phyloP scores from a whole-genome alignment of 192 early-diverging fungal genomes.

The Fimicolochytrium jonesii region DNA sequence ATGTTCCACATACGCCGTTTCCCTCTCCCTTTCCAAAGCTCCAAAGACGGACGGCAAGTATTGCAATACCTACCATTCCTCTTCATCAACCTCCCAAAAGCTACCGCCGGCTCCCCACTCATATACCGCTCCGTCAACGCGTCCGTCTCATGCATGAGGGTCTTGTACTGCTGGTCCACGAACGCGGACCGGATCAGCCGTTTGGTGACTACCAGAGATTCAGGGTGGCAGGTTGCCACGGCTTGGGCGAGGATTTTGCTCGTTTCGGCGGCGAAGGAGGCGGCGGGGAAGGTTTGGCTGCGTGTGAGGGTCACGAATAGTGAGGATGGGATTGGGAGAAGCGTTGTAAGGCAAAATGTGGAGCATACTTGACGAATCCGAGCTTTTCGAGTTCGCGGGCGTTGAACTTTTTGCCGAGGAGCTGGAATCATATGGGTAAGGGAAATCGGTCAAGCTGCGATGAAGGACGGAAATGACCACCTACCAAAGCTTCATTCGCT shows the following conservation, averaged over 20 bases:
- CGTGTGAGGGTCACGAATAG: background rate
- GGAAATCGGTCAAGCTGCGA: background rate
- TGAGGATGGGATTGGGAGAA: background rate
- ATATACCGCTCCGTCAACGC: conserved; percentile 23
- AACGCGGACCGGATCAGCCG: conserved; percentile 9
- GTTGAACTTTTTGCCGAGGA: conserved; percentile 17
- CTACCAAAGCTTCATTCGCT: conserved; percentile 13
- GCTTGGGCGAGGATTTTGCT: conserved; percentile 6
- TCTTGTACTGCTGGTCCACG: conserved; percentile 8
- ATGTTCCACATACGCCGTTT: too few relatives aligned
- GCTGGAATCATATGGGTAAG: background rate
- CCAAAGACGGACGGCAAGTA: too few relatives aligned
- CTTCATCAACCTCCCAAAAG: conserved; percentile 24
- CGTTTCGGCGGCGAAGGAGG: conserved; percentile 13
- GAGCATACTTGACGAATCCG: conserved; percentile 22
- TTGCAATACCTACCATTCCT: conserved; percentile 25
- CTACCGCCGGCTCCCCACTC: conserved; percentile 24
- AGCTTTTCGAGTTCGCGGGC: conserved; percentile 12
- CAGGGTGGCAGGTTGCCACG: conserved; percentile 15
- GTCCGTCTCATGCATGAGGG: conserved; percentile 21
- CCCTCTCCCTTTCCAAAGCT: too few relatives aligned
- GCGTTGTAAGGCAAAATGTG: background rate
- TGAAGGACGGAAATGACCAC: background rate
- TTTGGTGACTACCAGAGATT: conserved; percentile 19
- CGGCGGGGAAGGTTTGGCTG: conserved; percentile 15